Evolutionary conservation across 1,284 basidiomycete genomes (phyloP).

Genomic region (Cystobasidiaceae sp.): DNA sequence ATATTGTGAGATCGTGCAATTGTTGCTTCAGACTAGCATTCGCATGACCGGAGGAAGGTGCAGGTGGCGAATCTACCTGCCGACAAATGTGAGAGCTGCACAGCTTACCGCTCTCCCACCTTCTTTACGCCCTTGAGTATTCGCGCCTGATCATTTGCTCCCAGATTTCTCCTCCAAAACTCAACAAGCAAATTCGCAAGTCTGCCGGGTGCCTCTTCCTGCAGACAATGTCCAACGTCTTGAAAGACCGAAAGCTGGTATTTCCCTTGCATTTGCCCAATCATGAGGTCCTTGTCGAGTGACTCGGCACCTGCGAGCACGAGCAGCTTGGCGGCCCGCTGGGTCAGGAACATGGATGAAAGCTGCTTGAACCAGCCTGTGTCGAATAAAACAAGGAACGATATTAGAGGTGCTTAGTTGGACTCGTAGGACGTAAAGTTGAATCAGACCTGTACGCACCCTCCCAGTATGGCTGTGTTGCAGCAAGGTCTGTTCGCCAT

Average conservation of each 20-base stretch:
- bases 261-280: constrained; percentile 94
- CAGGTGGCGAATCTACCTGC: no score
- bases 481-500: constrained; percentile 79
- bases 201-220: constrained; percentile 60
- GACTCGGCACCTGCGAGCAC: constrained; percentile 88
- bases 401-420: neutral
- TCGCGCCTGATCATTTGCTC: constrained; percentile 55
- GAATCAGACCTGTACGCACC: constrained; percentile 56
- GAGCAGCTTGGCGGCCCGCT: constrained; percentile 73
- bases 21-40: no score
- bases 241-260: constrained; percentile 87
- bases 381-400: no score
- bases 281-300: constrained; percentile 88
- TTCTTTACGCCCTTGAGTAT: constrained; percentile 63
- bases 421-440: neutral
- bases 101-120: constrained; percentile 62
- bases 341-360: constrained; percentile 68
- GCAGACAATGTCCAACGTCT: constrained; percentile 85
- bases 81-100: no score
- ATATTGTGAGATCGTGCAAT: no score
- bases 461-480: constrained; percentile 83
- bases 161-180: constrained; percentile 87
- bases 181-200: constrained; percentile 46
- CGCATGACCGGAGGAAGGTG: no score
- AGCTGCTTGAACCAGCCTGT: constrained; percentile 86